These are phyloP conservation scores for Pugionium dolabratum DNA, from an alignment of 345 rosid species.

Conservation along the genomic window DNA sequence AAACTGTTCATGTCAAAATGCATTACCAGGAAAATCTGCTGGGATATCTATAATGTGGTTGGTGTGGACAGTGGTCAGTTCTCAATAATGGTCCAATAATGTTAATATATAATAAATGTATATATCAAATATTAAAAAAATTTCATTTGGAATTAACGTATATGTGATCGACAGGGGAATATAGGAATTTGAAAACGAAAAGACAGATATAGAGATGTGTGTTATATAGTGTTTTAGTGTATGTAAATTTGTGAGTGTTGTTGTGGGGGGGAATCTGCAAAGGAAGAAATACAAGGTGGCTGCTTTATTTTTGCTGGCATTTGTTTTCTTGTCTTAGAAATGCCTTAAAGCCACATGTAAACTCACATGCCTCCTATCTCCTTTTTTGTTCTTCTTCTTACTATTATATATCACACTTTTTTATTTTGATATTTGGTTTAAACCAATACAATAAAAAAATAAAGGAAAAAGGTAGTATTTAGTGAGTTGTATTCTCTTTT, in stretches of 20 bases:
- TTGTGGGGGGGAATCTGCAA: conserved; percentile 34
- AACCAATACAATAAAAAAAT: neutral
- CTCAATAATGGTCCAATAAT: conserved; percentile 29
- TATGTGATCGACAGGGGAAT: conserved; percentile 2
- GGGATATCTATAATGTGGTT: conserved; percentile 15
- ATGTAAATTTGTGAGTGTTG: conserved; percentile 30
- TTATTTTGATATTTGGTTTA: neutral
- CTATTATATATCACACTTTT: neutral
- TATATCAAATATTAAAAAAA: too few relatives aligned
- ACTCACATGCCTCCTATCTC: conserved; percentile 25
- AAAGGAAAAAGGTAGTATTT: neutral
- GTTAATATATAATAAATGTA: neutral
- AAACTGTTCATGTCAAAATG: neutral
- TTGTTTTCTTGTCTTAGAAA: conserved; percentile 33
- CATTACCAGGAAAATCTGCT: neutral
- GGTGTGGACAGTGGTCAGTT: conserved; percentile 18
- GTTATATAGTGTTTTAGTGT: neutral
- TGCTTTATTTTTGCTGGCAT: conserved; percentile 29
- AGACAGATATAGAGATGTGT: neutral
- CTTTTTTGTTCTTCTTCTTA: neutral
- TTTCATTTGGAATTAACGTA: conserved; percentile 1
- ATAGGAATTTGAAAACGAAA: conserved; percentile 17
- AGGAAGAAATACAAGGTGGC: conserved; percentile 36
- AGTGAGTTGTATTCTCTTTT: conserved; percentile 23
- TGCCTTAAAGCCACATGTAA: conserved; percentile 35